Evolutionary conservation across 2,329 filamentous ascomycete species (phyloP).

Genomic region (Colletotrichum salicis): DNA sequence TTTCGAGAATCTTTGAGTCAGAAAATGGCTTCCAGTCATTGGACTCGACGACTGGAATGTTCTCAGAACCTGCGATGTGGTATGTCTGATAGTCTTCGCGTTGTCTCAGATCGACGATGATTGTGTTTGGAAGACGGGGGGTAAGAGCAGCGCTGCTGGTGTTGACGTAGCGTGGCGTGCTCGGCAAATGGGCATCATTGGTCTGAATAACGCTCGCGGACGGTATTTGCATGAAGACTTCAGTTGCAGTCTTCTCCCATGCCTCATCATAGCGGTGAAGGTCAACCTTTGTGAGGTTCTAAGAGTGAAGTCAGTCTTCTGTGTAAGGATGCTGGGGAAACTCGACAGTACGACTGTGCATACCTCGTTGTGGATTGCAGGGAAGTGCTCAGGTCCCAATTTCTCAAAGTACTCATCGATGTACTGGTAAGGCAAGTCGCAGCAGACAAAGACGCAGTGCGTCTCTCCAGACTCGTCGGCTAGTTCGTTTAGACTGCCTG

Average conservation of each 20-base stretch:
- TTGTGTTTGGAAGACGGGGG: constrained; percentile 40
- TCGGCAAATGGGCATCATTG: constrained; percentile 8
- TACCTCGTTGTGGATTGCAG: constrained; percentile 57
- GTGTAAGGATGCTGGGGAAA: accelerated
- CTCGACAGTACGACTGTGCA: neutral
- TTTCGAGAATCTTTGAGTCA: constrained; percentile 53
- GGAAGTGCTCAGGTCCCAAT: constrained; percentile 59
- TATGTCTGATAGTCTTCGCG: constrained; percentile 52
- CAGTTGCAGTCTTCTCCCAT: constrained; percentile 59
- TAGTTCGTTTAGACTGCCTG: constrained; percentile 55
- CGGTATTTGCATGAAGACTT: constrained; percentile 45
- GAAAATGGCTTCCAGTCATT: constrained; percentile 57
- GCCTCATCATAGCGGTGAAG: constrained; percentile 65
- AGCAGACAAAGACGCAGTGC: constrained; percentile 69
- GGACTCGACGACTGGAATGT: constrained; percentile 53
- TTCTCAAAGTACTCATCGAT: constrained; percentile 70
- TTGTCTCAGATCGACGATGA: constrained; percentile 58
- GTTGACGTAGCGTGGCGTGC: constrained; percentile 21
- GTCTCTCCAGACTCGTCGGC: constrained; percentile 56
- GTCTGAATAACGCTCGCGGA: neutral
- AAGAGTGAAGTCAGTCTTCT: neutral
- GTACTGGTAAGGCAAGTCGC: constrained; percentile 72
- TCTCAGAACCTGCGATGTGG: constrained; percentile 56
- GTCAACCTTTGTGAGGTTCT: constrained; percentile 61
- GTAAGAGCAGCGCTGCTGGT: constrained; percentile 13